A percentile compares a stretch with the other conserved stretches of the same genome.
phyloP scores from a whole-genome alignment of 2,329 filamentous ascomycete genomes.

The Bisporella sp. region DNA sequence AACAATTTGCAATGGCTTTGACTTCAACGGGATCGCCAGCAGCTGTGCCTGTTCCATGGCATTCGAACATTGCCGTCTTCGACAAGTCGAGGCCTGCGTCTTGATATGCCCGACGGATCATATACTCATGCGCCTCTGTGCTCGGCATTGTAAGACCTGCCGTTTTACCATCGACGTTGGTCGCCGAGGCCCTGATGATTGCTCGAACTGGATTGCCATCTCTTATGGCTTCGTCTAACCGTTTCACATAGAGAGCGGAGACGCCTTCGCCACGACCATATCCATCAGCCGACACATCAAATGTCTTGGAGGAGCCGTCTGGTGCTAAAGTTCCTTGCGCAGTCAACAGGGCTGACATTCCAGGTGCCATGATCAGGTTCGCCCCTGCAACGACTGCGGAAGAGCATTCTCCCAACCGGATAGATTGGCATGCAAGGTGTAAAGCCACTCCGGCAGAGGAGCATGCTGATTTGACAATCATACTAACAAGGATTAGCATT shows the following conservation, averaged over 20 bases:
- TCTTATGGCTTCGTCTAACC: slow-evolving; percentile 46
- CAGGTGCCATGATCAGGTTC: slow-evolving; percentile 10
- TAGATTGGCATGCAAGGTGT: slow-evolving; percentile 27
- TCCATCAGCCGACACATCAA: slow-evolving; percentile 49
- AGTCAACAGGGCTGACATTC: slow-evolving; percentile 2
- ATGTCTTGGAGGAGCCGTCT: slow-evolving; percentile 39
- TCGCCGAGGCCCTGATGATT: slow-evolving; percentile 44
- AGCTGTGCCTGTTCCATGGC: slow-evolving; percentile 12
- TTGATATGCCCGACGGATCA: slow-evolving; percentile 13
- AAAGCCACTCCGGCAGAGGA: slow-evolving; percentile 46
- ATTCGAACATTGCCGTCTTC: slow-evolving; percentile 11
- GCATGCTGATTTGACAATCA: slow-evolving; percentile 40
- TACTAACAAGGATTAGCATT: slow-evolving; percentile 1
- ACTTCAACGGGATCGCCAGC: slow-evolving; percentile 11
- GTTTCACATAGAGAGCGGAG: slow-evolving; percentile 50
- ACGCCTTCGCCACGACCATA: slow-evolving; percentile 58
- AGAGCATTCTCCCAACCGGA: slow-evolving; percentile 2
- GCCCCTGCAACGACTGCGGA: slow-evolving; percentile 10
- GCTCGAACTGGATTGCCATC: slow-evolving; percentile 51
- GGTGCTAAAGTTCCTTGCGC: slow-evolving; percentile 4
- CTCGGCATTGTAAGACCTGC: slow-evolving; percentile 37
- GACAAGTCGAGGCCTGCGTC: slow-evolving; percentile 8
- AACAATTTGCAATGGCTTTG: slow-evolving; percentile 1
- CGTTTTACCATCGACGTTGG: slow-evolving; percentile 44
- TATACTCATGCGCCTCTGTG: slow-evolving; percentile 25